Percentiles rank a stretch among this genome's conserved stretches.
Conservation (phyloP, 108 stramenopile species). For the Pseudonitzschia pungens region DNA sequence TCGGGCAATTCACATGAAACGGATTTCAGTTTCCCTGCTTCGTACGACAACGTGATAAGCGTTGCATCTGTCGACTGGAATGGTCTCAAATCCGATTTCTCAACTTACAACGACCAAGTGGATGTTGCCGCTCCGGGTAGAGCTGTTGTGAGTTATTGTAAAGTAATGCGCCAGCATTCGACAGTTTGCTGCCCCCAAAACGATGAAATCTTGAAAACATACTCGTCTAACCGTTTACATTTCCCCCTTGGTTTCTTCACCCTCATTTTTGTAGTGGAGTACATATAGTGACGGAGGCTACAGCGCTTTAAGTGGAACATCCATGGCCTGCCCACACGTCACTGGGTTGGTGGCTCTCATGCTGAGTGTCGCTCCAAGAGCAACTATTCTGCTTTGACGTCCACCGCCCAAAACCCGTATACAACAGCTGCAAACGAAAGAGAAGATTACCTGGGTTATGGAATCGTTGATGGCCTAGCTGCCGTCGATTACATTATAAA, state of each 20-base stretch:
- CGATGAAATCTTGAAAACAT: neutral
- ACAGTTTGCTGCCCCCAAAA: too few relatives aligned
- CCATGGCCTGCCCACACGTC: slow-evolving; percentile 73
- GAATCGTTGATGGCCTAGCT: slow-evolving; percentile 27
- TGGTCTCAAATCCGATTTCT: slow-evolving; percentile 37
- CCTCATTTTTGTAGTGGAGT: slow-evolving; percentile 14
- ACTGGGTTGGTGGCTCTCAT: slow-evolving; percentile 58
- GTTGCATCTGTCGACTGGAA: slow-evolving; percentile 48
- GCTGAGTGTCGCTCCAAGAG: slow-evolving; percentile 46
- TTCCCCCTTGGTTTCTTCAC: too few relatives aligned
- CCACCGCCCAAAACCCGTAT: slow-evolving; percentile 6
- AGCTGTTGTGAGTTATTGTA: slow-evolving; percentile 14
- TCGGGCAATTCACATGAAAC: slow-evolving; percentile 53
- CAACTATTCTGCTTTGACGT: slow-evolving; percentile 43
- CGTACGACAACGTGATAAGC: slow-evolving; percentile 47
- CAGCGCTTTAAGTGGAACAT: slow-evolving; percentile 52
- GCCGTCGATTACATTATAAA: slow-evolving; percentile 15
- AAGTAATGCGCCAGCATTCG: too few relatives aligned
- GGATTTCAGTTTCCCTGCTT: slow-evolving; percentile 44
- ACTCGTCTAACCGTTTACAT: neutral
- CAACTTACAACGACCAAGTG: slow-evolving; percentile 47
- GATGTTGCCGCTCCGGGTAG: slow-evolving; percentile 66
- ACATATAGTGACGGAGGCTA: slow-evolving; percentile 19
- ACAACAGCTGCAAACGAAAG: neutral
- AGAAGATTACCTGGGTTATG: slow-evolving; percentile 1